Conservation (phyloP, 2,329 filamentous ascomycete genomes). For the Bipolaris victoriae region DNA sequence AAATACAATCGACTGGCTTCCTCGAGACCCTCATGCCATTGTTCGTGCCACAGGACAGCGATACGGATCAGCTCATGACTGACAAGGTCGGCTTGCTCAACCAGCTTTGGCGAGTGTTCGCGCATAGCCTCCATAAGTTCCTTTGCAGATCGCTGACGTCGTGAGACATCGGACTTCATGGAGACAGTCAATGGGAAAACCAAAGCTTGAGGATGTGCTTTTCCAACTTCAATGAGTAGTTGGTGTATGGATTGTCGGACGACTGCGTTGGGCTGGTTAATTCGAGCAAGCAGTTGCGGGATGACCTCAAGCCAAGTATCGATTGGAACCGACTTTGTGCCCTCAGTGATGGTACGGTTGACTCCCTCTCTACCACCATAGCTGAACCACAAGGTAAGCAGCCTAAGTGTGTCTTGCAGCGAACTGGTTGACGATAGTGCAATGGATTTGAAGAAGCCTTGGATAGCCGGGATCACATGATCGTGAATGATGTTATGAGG, state of each 20-base stretch:
- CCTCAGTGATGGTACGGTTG: conserved; percentile 84
- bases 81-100: conserved; percentile 93
- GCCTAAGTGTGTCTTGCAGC: conserved; percentile 88
- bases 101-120: conserved; percentile 87
- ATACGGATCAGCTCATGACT: conserved; percentile 97
- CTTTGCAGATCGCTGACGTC: conserved; percentile 83
- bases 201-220: conserved; percentile 91
- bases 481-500: conserved; percentile 75
- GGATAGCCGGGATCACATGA: conserved; percentile 92
- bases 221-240: conserved; percentile 87
- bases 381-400: conserved; percentile 95
- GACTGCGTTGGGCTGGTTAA: conserved; percentile 90
- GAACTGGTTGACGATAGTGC: conserved; percentile 89
- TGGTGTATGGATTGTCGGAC: conserved; percentile 93
- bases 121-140: conserved; percentile 99
- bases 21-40: conserved; percentile 97
- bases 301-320: conserved; percentile 99
- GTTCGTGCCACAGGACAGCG: conserved; percentile 96
- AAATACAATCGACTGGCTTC: conserved; percentile 97
- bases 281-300: conserved; percentile 93
- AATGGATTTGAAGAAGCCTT: conserved; percentile 97
- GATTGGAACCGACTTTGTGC: conserved; percentile 88
- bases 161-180: conserved; percentile 91
- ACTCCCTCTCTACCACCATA: conserved; percentile 90
- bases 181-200: conserved; percentile 97